Percentiles rank a stretch among this genome's conserved stretches.
Conservation (phyloP, 164 flowering plant species). For the Umbilicus rupestris region DNA sequence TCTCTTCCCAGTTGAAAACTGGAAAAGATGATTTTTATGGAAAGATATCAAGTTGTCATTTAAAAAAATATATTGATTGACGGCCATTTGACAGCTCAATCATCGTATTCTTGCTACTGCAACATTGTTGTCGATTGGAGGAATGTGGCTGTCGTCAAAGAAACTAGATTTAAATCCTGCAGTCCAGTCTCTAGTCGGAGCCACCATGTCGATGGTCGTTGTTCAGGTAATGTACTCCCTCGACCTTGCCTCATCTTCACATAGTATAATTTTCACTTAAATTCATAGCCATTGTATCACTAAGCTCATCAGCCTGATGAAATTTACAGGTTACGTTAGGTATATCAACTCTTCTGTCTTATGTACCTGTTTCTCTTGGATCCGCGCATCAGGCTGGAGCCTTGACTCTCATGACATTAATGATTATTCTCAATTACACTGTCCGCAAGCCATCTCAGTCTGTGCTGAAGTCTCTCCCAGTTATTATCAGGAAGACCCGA, state of each 20-base stretch:
- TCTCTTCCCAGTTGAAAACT: background rate
- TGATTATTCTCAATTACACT: conserved; percentile 68
- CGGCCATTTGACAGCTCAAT: conserved; percentile 48
- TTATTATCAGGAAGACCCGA: conserved; percentile 28
- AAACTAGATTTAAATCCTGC: conserved; percentile 85
- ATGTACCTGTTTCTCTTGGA: conserved; percentile 84
- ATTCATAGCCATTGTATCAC: background rate
- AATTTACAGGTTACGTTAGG: conserved; percentile 73
- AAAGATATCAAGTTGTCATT: background rate
- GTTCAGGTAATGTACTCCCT: conserved; percentile 49
- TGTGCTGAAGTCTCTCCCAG: conserved; percentile 53
- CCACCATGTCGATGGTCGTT: conserved; percentile 82
- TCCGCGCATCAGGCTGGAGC: conserved; percentile 97
- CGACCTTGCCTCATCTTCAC: background rate
- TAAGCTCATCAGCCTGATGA: background rate
- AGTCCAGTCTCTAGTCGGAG: conserved; percentile 56
- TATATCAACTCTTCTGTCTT: conserved; percentile 75
- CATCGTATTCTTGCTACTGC: conserved; percentile 88
- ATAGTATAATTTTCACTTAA: background rate
- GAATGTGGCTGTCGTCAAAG: conserved; percentile 62
- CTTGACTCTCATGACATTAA: conserved; percentile 59
- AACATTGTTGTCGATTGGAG: conserved; percentile 44
- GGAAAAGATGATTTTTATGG: background rate
- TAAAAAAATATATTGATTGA: background rate
- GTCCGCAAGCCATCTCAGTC: conserved; percentile 57